A percentile compares a stretch with the other conserved stretches of the same genome.
phyloP scores from a whole-genome alignment of 441 rosid species.

The Syzygium malaccense region DNA sequence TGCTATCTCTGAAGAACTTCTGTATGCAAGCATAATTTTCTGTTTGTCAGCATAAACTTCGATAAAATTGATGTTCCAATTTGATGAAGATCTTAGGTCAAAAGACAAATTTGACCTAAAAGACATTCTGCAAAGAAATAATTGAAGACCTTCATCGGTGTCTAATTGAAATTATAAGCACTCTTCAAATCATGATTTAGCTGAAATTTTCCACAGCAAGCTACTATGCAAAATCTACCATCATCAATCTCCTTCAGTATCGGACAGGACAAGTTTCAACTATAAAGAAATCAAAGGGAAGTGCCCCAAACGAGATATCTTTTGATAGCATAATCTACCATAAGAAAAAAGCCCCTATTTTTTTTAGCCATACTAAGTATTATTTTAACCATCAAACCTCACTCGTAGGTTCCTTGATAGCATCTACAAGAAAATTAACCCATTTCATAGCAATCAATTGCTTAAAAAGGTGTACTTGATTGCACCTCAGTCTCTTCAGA shows the following conservation, averaged over 20 bases:
- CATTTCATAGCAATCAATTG: neutral
- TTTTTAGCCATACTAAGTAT: neutral
- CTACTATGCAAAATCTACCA: neutral
- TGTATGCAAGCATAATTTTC: neutral
- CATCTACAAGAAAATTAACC: neutral
- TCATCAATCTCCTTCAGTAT: neutral
- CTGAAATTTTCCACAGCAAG: neutral
- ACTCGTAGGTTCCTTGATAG: neutral
- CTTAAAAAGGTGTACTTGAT: neutral
- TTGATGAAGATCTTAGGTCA: neutral
- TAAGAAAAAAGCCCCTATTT: neutral
- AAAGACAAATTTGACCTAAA: neutral
- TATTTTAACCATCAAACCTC: neutral
- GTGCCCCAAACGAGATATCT: neutral
- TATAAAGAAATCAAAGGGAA: neutral
- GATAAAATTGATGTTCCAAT: neutral
- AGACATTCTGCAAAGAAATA: neutral
- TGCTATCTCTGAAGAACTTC: neutral
- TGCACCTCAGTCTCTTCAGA: slow-evolving; percentile 47
- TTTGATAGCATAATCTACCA: neutral
- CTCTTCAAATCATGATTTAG: neutral
- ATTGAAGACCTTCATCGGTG: neutral
- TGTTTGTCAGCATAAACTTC: neutral
- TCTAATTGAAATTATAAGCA: neutral
- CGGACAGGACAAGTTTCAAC: neutral